A percentile compares a stretch with the other conserved stretches of the same genome.
These are phyloP conservation scores for Ramaria rubella DNA, from an alignment of 768 basidiomycete species.

Conservation along the genomic window DNA sequence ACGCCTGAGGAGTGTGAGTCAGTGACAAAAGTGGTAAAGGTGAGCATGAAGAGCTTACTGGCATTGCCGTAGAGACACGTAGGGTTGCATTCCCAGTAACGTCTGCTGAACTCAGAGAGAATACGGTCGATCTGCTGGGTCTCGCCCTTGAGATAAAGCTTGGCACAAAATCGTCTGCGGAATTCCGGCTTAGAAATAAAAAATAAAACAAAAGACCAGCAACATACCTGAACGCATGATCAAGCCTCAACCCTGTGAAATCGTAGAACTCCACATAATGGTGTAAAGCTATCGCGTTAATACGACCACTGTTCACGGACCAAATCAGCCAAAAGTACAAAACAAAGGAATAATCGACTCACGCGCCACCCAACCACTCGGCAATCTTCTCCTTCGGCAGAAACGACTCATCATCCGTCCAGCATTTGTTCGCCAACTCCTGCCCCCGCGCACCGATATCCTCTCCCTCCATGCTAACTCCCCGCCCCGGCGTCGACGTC, in stretches of 20 bases:
- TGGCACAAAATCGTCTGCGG: constrained; percentile 75
- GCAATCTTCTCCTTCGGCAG: constrained; percentile 87
- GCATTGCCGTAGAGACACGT: constrained; percentile 73
- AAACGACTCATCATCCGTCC: constrained; percentile 81
- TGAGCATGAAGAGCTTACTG: constrained; percentile 43
- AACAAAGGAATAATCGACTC: constrained; percentile 32
- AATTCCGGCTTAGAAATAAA: not conserved
- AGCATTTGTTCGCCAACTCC: constrained; percentile 71
- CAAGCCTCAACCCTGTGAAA: constrained; percentile 74
- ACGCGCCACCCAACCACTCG: constrained; percentile 93
- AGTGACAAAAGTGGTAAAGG: constrained; percentile 12
- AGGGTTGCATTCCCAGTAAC: constrained; percentile 92
- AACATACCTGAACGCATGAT: constrained; percentile 78
- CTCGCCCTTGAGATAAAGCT: constrained; percentile 90
- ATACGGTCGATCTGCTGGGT: constrained; percentile 98
- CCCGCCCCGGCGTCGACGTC: constrained; percentile 32
- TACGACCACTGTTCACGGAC: constrained; percentile 45
- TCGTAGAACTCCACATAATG: constrained; percentile 88
- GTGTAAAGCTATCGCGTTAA: constrained; percentile 70
- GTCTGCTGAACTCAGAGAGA: constrained; percentile 80
- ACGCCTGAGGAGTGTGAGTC: constrained; percentile 46
- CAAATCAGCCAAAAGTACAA: not conserved
- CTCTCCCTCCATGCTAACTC: constrained; percentile 37
- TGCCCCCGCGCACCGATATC: constrained; percentile 61
- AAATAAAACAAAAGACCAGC: not conserved